Conservation (phyloP, 2,329 filamentous ascomycete species). For the Hortaea werneckii region DNA sequence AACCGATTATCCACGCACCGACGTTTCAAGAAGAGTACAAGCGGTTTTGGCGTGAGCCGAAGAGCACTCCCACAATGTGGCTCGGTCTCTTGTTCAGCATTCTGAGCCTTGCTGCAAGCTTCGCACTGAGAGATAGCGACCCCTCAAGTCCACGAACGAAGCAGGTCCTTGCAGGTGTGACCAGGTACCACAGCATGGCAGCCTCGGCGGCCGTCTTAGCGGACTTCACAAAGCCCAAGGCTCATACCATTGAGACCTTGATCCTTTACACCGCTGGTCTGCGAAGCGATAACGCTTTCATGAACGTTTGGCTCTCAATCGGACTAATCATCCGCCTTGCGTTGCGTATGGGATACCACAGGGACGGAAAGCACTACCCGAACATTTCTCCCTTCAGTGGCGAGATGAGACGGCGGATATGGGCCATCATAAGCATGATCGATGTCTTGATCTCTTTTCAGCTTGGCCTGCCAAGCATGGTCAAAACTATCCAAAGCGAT, state of each 20-base stretch:
- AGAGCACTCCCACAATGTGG: conserved; percentile 33
- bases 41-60: conserved; percentile 34
- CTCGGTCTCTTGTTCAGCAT: conserved; percentile 39
- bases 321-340: conserved; percentile 31
- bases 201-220: conserved; percentile 24
- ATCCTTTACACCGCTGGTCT: conserved; percentile 26
- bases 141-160: conserved; percentile 9
- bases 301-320: conserved; percentile 33
- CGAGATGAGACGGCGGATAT: conserved; percentile 39
- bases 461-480: conserved; percentile 41
- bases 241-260: conserved; percentile 33
- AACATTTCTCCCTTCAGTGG: conserved; percentile 31
- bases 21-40: conserved; percentile 34
- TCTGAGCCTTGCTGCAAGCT: conserved; percentile 31
- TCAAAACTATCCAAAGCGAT: conserved; percentile 30
- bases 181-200: conserved; percentile 19
- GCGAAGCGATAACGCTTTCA: conserved; percentile 18
- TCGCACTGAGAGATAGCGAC: conserved; percentile 19
- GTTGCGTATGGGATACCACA: conserved; percentile 36
- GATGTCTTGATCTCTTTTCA: conserved; percentile 40
- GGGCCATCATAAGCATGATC: conserved; percentile 34
- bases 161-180: conserved; percentile 12
- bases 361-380: conserved; percentile 35
- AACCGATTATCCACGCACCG: conserved; percentile 52
- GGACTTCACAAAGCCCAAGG: conserved; percentile 35